Conservation (phyloP, 768 basidiomycete genomes). For the Tephrocybe sp. region DNA sequence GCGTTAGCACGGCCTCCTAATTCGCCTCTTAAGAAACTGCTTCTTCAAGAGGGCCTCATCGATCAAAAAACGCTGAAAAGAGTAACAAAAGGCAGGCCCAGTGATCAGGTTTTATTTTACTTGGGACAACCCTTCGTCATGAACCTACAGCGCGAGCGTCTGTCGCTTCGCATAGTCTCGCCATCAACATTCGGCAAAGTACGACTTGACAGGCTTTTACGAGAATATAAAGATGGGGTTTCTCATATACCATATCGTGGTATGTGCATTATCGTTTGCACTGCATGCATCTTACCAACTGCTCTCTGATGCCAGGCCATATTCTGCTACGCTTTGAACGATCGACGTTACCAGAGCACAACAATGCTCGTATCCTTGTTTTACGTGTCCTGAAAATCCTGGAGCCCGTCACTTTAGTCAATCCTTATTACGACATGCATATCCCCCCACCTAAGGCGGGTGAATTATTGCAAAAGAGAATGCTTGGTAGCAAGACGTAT, state of each 20-base stretch:
- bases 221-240: neutral
- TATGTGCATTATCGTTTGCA: neutral
- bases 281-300: no score
- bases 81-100: neutral
- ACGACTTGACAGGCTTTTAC: neutral
- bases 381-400: slow-evolving; percentile 7
- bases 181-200: neutral
- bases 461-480: neutral
- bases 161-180: neutral
- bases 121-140: slow-evolving; percentile 4
- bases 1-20: neutral
- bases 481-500: no score
- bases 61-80: neutral
- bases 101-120: neutral
- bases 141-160: neutral
- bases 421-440: slow-evolving; percentile 4
- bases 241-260: neutral
- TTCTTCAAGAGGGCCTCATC: neutral
- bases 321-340: slow-evolving; percentile 7
- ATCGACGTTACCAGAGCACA: neutral
- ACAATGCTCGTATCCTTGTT: neutral
- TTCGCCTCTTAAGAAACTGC: neutral
- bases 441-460: neutral
- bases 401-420: neutral
- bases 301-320: neutral